Evolutionary conservation across 768 basidiomycete species (phyloP).

Genomic region (Termitomyces sp.): DNA sequence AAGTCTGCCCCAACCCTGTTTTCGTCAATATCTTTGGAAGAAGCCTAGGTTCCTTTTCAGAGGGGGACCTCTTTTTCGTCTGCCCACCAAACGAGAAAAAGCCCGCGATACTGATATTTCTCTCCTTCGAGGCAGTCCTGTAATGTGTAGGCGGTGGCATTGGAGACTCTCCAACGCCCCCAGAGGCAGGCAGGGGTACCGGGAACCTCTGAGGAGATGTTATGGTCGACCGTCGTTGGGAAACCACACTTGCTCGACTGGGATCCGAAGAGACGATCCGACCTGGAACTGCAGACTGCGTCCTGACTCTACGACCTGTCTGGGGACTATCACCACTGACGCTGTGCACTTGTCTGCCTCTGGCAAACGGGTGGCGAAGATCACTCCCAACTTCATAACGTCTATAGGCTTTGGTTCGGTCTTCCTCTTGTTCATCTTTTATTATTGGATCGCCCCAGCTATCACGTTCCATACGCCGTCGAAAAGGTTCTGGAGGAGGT

Average conservation of each 20-base stretch:
- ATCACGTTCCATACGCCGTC: conserved; percentile 29
- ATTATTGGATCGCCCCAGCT: conserved; percentile 40
- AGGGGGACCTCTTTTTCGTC: background rate
- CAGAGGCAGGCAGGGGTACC: conserved; percentile 38
- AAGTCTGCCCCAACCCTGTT: background rate
- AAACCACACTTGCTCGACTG: conserved; percentile 24
- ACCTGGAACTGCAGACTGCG: conserved; percentile 41
- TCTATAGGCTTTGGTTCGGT: conserved; percentile 25
- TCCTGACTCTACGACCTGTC: conserved; percentile 26
- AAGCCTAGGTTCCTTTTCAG: conserved; percentile 1
- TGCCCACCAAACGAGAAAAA: conserved; percentile 47
- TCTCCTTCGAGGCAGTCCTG: conserved; percentile 14
- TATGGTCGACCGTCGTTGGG: conserved; percentile 32
- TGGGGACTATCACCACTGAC: conserved; percentile 18
- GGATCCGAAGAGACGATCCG: conserved; percentile 37
- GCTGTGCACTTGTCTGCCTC: background rate
- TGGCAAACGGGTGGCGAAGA: background rate
- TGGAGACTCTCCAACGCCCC: conserved; percentile 69
- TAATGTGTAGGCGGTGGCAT: conserved; percentile 29
- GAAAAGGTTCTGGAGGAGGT: conserved; percentile 27
- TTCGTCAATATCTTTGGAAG: conserved; percentile 1
- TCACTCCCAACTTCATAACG: conserved; percentile 20
- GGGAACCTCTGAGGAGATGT: conserved; percentile 30
- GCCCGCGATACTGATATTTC: conserved; percentile 48
- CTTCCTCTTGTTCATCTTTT: conserved; percentile 25